Evolutionary conservation across 495 filamentous ascomycete species (phyloP).

Genomic region (Daldinia bambusicola): DNA sequence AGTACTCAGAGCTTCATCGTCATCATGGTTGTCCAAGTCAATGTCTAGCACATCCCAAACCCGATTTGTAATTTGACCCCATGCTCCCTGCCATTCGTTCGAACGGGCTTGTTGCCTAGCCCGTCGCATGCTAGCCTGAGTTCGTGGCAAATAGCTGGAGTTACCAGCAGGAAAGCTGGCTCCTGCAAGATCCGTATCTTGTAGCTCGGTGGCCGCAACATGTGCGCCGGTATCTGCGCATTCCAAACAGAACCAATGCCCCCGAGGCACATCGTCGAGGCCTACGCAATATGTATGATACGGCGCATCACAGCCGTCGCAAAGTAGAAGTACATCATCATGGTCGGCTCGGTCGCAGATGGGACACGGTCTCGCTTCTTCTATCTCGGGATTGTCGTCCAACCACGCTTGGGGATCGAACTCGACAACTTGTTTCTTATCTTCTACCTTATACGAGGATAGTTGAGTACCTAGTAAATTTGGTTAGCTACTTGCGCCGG

Average conservation of each 20-base stretch:
- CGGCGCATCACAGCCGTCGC: conserved; percentile 84
- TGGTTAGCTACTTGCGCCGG: conserved; percentile 35
- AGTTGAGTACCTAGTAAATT: conserved; percentile 68
- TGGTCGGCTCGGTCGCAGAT: conserved; percentile 79
- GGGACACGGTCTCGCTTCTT: conserved; percentile 76
- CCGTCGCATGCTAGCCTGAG: conserved; percentile 59
- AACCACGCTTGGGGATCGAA: conserved; percentile 83
- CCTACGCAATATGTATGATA: conserved; percentile 90
- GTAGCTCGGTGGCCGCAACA: conserved; percentile 58
- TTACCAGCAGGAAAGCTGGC: conserved; percentile 27
- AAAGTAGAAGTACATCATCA: conserved; percentile 83
- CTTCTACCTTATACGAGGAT: conserved; percentile 87
- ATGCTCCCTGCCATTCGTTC: conserved; percentile 65
- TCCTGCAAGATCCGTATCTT: conserved; percentile 51
- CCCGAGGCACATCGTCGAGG: conserved; percentile 75
- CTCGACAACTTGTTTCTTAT: conserved; percentile 89
- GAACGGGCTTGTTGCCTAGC: conserved; percentile 58
- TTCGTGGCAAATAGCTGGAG: conserved; percentile 58
- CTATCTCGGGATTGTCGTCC: conserved; percentile 75
- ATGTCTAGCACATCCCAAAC: conserved; percentile 70
- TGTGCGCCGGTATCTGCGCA: conserved; percentile 62
- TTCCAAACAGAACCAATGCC: conserved; percentile 85
- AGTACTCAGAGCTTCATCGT: conserved; percentile 69
- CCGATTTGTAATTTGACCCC: conserved; percentile 61
- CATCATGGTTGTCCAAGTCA: conserved; percentile 90